Percentiles rank a stretch among this genome's conserved stretches.
Conservation (phyloP, 495 filamentous ascomycete genomes). For the Aspergillus diversus region DNA sequence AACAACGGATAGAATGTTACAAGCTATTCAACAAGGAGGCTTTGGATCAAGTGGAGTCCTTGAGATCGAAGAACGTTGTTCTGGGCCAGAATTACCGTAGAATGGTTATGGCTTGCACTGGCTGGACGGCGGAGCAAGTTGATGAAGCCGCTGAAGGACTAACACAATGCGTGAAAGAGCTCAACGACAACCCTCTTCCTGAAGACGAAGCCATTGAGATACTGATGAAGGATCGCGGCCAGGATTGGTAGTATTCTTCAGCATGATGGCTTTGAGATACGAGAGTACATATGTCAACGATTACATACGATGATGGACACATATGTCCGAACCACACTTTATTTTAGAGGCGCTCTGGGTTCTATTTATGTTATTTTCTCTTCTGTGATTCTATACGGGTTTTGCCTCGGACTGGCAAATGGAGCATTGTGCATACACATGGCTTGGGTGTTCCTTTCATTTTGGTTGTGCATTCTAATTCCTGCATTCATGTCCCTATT, state of each 20-base stretch:
- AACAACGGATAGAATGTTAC: constrained; percentile 38
- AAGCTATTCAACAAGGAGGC: constrained; percentile 40
- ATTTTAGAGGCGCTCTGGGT: background rate
- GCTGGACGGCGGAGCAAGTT: constrained; percentile 50
- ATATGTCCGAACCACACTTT: background rate
- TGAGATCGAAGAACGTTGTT: constrained; percentile 50
- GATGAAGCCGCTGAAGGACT: constrained; percentile 52
- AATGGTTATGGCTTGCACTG: constrained; percentile 54
- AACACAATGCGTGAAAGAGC: constrained; percentile 51
- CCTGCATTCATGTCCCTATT: constrained; percentile 27
- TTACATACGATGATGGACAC: constrained; percentile 10
- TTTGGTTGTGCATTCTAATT: constrained; percentile 15
- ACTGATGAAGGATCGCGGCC: constrained; percentile 52
- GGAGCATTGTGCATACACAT: constrained; percentile 24
- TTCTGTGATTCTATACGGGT: constrained; percentile 7
- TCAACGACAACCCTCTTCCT: constrained; percentile 52
- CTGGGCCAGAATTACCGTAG: constrained; percentile 52
- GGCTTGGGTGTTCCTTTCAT: constrained; percentile 14
- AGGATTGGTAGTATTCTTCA: constrained; percentile 46
- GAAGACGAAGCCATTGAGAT: constrained; percentile 54
- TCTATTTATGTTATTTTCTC: constrained; percentile 10
- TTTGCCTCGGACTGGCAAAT: background rate
- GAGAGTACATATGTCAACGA: constrained; percentile 21
- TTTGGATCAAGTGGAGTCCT: constrained; percentile 40
- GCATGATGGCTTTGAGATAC: constrained; percentile 6